A percentile compares a stretch with the other conserved stretches of the same genome.
These are phyloP conservation scores for Podaxis sp. DNA, from an alignment of 768 basidiomycete genomes.

Conservation along the genomic window DNA sequence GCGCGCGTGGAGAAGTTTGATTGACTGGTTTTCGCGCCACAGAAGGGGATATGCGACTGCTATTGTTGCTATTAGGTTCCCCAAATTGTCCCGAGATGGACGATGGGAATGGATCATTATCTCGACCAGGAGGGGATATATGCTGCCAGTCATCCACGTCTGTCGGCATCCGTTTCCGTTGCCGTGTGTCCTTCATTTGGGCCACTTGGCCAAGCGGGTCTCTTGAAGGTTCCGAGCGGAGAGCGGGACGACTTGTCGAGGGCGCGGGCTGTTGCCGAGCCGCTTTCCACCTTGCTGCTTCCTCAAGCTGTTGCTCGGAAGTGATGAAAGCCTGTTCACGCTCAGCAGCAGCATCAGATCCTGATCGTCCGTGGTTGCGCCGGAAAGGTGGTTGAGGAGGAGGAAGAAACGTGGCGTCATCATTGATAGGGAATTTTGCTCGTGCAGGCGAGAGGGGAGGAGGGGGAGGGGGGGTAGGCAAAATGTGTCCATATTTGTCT, in stretches of 20 bases:
- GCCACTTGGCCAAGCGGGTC: constrained; percentile 10
- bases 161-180: constrained; percentile 24
- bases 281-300: constrained; percentile 19
- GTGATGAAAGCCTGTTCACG: constrained; percentile 42
- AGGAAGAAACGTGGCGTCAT: constrained; percentile 39
- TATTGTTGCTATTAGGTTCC: constrained; percentile 26
- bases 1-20: constrained; percentile 20
- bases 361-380: constrained; percentile 40
- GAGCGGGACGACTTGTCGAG: constrained; percentile 6
- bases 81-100: constrained; percentile 11
- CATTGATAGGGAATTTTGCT: constrained; percentile 34
- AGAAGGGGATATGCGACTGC: constrained; percentile 16
- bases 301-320: constrained; percentile 38
- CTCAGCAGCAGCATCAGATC: constrained; percentile 53
- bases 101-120: constrained; percentile 27
- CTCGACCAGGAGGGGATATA: constrained; percentile 22
- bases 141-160: constrained; percentile 27
- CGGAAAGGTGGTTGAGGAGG: constrained; percentile 29
- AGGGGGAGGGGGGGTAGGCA: constrained; percentile 35
- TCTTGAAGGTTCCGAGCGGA: constrained; percentile 14
- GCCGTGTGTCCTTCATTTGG: constrained; percentile 22
- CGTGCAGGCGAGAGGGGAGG: constrained; percentile 49
- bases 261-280: constrained; percentile 16
- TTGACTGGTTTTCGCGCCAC: constrained; percentile 27
- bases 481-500: constrained; percentile 32